A percentile compares a stretch with the other conserved stretches of the same genome.
phyloP scores from a whole-genome alignment of 202 grass and related monocot genomes.

The Eragrostis tef region DNA sequence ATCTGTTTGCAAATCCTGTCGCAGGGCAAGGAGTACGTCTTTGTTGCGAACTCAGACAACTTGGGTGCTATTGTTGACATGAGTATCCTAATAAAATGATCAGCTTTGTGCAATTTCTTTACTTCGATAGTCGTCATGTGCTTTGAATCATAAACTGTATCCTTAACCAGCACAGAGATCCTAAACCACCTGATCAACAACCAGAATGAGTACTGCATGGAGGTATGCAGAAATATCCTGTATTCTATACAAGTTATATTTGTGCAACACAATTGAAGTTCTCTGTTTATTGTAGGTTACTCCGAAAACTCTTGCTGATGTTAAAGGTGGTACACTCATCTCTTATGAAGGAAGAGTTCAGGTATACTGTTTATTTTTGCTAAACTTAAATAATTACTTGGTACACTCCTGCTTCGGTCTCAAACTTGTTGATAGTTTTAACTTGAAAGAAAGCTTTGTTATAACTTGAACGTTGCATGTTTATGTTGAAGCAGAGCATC shows the following conservation, averaged over 20 bases:
- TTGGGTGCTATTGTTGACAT: constrained; percentile 92
- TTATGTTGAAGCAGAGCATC: constrained; percentile 17
- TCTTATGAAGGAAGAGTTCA: constrained; percentile 98
- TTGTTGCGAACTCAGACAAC: constrained; percentile 90
- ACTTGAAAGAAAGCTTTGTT: background rate
- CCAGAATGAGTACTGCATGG: constrained; percentile 99
- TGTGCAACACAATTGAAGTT: constrained; percentile 18
- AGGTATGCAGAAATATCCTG: constrained; percentile 56
- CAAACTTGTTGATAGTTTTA: background rate
- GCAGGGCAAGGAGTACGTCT: constrained; percentile 98
- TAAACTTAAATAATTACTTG: constrained; percentile 9
- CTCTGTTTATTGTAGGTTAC: constrained; percentile 73
- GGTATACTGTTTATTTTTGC: constrained; percentile 54
- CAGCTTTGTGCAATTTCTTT: constrained; percentile 27
- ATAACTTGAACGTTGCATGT: background rate
- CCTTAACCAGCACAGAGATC: constrained; percentile 77
- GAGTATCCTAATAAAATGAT: constrained; percentile 64
- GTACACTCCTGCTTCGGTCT: background rate
- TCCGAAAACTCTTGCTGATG: constrained; percentile 98
- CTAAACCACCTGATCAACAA: constrained; percentile 87
- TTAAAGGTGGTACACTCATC: constrained; percentile 97
- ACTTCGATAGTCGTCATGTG: background rate
- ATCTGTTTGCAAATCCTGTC: constrained; percentile 43
- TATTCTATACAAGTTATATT: constrained; percentile 26
- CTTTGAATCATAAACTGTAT: constrained; percentile 34